Evolutionary conservation across 352 stramenopile genomes (phyloP).

Genomic region (Phytophthora nicotianae): DNA sequence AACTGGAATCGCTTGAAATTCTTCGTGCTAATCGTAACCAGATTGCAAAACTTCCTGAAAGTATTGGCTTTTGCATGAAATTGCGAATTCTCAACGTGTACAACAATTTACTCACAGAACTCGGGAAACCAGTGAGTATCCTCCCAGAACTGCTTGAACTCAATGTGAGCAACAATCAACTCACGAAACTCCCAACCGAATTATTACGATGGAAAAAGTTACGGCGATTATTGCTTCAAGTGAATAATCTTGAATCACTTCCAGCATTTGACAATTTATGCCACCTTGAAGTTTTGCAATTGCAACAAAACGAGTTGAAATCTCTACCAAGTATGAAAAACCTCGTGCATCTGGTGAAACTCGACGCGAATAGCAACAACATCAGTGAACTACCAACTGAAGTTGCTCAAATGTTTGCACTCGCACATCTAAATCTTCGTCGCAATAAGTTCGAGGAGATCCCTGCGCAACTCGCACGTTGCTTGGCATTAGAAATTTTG

Average conservation of each 20-base stretch:
- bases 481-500: conserved; percentile 66
- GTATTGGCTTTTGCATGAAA: conserved; percentile 52
- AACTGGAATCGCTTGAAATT: conserved; percentile 55
- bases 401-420: conserved; percentile 59
- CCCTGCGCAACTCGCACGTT: conserved; percentile 46
- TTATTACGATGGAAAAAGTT: conserved; percentile 63
- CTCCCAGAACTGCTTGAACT: conserved; percentile 71
- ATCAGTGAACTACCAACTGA: conserved; percentile 49
- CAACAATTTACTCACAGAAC: conserved; percentile 70
- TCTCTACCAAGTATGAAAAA: conserved; percentile 68
- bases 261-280: conserved; percentile 53
- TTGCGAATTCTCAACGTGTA: conserved; percentile 76
- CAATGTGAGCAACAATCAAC: conserved; percentile 70
- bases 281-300: conserved; percentile 66
- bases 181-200: conserved; percentile 42
- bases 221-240: conserved; percentile 59
- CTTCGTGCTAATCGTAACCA: conserved; percentile 64
- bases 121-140: conserved; percentile 50
- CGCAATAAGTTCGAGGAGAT: conserved; percentile 65
- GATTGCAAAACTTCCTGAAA: conserved; percentile 50
- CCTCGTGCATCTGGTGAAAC: conserved; percentile 67
- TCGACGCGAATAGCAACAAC: conserved; percentile 80
- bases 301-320: conserved; percentile 67
- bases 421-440: conserved; percentile 70
- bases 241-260: conserved; percentile 53